These are phyloP conservation scores for Lupinus albus DNA, from an alignment of 306 rosid species.

Conservation along the genomic window DNA sequence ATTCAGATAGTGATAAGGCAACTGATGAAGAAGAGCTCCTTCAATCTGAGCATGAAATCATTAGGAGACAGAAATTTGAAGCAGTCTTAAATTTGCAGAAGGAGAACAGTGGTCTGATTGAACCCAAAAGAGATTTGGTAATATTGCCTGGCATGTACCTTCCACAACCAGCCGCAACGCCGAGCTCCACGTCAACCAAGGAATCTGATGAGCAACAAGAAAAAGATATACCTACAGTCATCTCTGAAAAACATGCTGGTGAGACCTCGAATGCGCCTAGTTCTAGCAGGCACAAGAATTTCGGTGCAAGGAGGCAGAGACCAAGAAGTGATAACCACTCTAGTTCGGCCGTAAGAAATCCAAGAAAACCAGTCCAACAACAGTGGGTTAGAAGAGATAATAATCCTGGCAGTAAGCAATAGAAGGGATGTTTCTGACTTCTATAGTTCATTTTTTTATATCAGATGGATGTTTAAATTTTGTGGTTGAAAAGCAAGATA, in stretches of 20 bases:
- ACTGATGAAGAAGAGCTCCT: slow-evolving; percentile 47
- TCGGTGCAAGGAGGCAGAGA: slow-evolving; percentile 41
- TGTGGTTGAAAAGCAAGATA: slow-evolving; percentile 22
- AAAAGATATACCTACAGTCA: slow-evolving; percentile 16
- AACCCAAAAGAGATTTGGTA: slow-evolving; percentile 58
- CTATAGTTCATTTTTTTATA: slow-evolving; percentile 11
- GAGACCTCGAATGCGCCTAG: slow-evolving; percentile 40
- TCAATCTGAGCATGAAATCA: slow-evolving; percentile 58
- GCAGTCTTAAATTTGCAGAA: slow-evolving; percentile 62
- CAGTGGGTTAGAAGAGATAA: slow-evolving; percentile 69
- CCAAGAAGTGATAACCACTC: slow-evolving; percentile 36
- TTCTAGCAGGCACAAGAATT: slow-evolving; percentile 42
- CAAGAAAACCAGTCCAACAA: slow-evolving; percentile 53
- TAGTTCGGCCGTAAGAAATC: slow-evolving; percentile 43
- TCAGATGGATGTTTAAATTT: not conserved
- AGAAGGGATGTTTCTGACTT: slow-evolving; percentile 16
- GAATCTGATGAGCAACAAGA: slow-evolving; percentile 51
- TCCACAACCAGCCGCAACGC: slow-evolving; percentile 45
- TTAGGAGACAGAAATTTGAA: slow-evolving; percentile 64
- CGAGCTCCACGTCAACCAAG: slow-evolving; percentile 23
- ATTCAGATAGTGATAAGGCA: slow-evolving; percentile 39
- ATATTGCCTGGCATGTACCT: slow-evolving; percentile 52
- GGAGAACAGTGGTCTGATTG: slow-evolving; percentile 68
- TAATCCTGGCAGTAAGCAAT: slow-evolving; percentile 40
- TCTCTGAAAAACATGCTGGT: slow-evolving; percentile 39